Evolutionary conservation across 371 early-diverging fungal species (phyloP).

Genomic region (Apophysomyces variabilis): DNA sequence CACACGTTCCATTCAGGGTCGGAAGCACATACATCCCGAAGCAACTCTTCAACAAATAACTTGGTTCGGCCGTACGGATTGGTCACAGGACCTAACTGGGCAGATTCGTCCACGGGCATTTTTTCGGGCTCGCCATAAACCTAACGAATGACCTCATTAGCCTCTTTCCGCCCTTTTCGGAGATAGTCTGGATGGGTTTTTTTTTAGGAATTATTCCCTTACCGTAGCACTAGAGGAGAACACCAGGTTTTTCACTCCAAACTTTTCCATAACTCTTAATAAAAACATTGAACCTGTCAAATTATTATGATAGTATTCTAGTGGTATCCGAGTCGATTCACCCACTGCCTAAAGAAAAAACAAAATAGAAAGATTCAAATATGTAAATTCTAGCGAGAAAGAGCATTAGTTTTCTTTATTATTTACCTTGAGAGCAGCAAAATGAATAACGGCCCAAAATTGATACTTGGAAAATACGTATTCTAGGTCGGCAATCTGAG

Average conservation of each 20-base stretch:
- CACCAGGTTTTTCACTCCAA: slow-evolving; percentile 73
- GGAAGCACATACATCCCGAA: slow-evolving; percentile 69
- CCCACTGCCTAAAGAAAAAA: slow-evolving; percentile 65
- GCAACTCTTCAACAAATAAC: slow-evolving; percentile 78
- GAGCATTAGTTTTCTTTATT: neutral
- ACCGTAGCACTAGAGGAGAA: slow-evolving; percentile 88
- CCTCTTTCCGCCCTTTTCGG: too few species aligned
- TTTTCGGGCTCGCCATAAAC: slow-evolving; percentile 71
- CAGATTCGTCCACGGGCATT: slow-evolving; percentile 66
- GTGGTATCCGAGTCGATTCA: slow-evolving; percentile 82
- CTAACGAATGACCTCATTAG: slow-evolving; percentile 18
- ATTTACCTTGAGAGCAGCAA: slow-evolving; percentile 82
- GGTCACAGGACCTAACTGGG: slow-evolving; percentile 64
- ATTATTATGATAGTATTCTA: slow-evolving; percentile 89
- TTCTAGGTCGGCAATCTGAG: slow-evolving; percentile 51
- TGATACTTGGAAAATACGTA: slow-evolving; percentile 66
- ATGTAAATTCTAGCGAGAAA: neutral
- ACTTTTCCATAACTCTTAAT: slow-evolving; percentile 66
- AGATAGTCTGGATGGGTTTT: too few species aligned
- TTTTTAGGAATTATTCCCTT: neutral
- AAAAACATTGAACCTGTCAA: slow-evolving; percentile 80
- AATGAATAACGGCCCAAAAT: slow-evolving; percentile 87
- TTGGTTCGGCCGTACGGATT: slow-evolving; percentile 93
- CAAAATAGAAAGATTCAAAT: too few species aligned
- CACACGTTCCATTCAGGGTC: slow-evolving; percentile 67